These are phyloP conservation scores for Neoarthrinium moseri DNA, from an alignment of 2,329 filamentous ascomycete genomes.

Conservation along the genomic window DNA sequence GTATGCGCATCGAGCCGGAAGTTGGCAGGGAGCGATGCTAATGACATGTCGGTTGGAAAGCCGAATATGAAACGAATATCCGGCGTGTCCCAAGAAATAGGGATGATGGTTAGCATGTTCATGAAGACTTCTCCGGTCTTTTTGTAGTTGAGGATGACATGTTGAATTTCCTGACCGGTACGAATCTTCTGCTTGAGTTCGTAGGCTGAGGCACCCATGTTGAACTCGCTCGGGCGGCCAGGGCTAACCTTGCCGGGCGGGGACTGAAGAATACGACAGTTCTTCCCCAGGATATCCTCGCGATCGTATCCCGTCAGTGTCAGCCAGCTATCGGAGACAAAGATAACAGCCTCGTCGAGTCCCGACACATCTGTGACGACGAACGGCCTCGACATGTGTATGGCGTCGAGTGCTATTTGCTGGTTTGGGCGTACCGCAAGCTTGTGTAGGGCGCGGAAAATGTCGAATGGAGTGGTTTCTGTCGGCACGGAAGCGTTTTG, in stretches of 20 bases:
- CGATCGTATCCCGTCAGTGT: constrained; percentile 86
- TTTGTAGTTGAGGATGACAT: constrained; percentile 87
- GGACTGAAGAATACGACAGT: constrained; percentile 89
- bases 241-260: constrained; percentile 78
- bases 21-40: background rate
- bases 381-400: constrained; percentile 89
- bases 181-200: constrained; percentile 77
- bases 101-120: constrained; percentile 90
- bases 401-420: constrained; percentile 80
- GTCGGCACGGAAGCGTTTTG: too few species aligned
- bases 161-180: constrained; percentile 72
- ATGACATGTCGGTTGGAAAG: constrained; percentile 77
- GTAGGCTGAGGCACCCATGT: constrained; percentile 76
- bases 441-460: constrained; percentile 75
- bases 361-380: constrained; percentile 81
- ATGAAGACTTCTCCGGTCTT: constrained; percentile 90
- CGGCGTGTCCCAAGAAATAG: constrained; percentile 74
- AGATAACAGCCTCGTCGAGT: constrained; percentile 84
- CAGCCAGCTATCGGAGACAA: constrained; percentile 89
- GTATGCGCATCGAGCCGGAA: background rate
- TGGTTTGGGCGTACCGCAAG: constrained; percentile 77
- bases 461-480: constrained; percentile 70
- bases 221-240: constrained; percentile 75
- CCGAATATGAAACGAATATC: constrained; percentile 82
- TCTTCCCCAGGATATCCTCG: constrained; percentile 83